Conservation (phyloP, 1,284 basidiomycete genomes). For the Chondrostereum purpureum region DNA sequence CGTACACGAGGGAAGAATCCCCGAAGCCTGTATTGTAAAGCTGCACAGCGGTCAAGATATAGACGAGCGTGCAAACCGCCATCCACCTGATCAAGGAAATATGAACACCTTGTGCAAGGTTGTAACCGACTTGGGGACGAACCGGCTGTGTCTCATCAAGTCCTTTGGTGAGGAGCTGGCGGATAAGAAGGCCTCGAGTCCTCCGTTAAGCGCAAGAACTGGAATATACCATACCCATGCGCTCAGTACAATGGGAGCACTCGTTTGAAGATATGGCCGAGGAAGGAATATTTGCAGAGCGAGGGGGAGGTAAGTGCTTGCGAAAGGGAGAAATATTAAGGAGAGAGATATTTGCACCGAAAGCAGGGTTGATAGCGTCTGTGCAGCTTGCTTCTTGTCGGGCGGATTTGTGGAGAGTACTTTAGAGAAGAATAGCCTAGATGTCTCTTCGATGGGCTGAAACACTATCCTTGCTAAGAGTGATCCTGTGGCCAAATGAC, state of each 20-base stretch:
- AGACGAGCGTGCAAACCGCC: slow-evolving; percentile 57
- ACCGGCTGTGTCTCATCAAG: background rate
- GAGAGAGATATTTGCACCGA: slow-evolving; percentile 66
- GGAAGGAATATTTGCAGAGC: slow-evolving; percentile 70
- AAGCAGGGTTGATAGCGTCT: slow-evolving; percentile 48
- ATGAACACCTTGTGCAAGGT: slow-evolving; percentile 1
- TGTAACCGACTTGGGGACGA: slow-evolving; percentile 6
- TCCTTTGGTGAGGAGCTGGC: slow-evolving; percentile 22
- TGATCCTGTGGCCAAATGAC: slow-evolving; percentile 55
- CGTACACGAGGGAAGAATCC: slow-evolving; percentile 69
- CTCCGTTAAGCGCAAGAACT: slow-evolving; percentile 81
- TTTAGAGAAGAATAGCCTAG: slow-evolving; percentile 82
- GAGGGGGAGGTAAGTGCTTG: slow-evolving; percentile 66
- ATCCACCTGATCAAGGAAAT: slow-evolving; percentile 46
- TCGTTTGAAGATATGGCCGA: slow-evolving; percentile 60
- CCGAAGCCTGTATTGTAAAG: slow-evolving; percentile 48
- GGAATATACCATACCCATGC: slow-evolving; percentile 86
- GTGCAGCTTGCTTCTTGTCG: slow-evolving; percentile 26
- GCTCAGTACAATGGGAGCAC: slow-evolving; percentile 66
- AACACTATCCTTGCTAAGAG: slow-evolving; percentile 86
- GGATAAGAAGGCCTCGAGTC: slow-evolving; percentile 83
- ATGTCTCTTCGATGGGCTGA: slow-evolving; percentile 89
- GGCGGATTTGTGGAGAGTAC: slow-evolving; percentile 31
- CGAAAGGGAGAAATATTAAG: slow-evolving; percentile 69
- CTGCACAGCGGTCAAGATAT: slow-evolving; percentile 46